Base-by-base conservation (phyloP, 2,329 filamentous ascomycete genomes). In the Stemphylium lycopersici region DNA sequence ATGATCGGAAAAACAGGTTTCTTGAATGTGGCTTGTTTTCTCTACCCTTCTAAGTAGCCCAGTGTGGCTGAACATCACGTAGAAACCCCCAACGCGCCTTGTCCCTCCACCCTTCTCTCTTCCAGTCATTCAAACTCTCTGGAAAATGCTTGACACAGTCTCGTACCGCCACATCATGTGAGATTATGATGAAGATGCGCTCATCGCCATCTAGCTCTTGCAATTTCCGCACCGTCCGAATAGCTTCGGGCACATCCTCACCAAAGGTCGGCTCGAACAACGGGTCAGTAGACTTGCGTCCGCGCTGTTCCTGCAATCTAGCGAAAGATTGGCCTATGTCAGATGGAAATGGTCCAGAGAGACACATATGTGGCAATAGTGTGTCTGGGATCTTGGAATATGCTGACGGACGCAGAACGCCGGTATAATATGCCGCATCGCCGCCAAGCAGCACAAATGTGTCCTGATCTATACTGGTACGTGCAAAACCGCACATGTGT, bases 131-230 rank as follows among this genome's bases (percentile, higher is more conserved):
- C 31, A 8, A 22, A 4, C 1, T 13, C 7, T 7, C 22, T 18
- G 24, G 40, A 31, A 10, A 42, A 6, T 31, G 7, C 4, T 32
- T 8, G 6, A 18, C 24, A n/a, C 4, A 42, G 6, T 10, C 24
- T 8, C 5, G 15, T 40, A 4, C 41, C 10, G 16, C 26, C 42
- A 20, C 16, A 16, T 49, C 26, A 40, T 49, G 38, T 3, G 29
- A 15, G 12, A 49, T 42, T 4, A 49, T 29, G 5, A 12, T 39
- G 46, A 59, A 36, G 42, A 43, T 59, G 24, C 34, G 51, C 20
- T 49, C 24, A n/a, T 42, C 34, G 7, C 29, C 46, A 18, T 42
- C 13, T 18, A 44, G 38, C 20, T 44, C 31, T 3, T 18, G 31
- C n/a, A 49, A 24, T 15, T 42, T 49, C 16, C 34, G n/a, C 2